A percentile compares a stretch with the other conserved stretches of the same genome.
Evolutionary conservation across 306 rosid genomes (phyloP).

Genomic region (Corylus americana): DNA sequence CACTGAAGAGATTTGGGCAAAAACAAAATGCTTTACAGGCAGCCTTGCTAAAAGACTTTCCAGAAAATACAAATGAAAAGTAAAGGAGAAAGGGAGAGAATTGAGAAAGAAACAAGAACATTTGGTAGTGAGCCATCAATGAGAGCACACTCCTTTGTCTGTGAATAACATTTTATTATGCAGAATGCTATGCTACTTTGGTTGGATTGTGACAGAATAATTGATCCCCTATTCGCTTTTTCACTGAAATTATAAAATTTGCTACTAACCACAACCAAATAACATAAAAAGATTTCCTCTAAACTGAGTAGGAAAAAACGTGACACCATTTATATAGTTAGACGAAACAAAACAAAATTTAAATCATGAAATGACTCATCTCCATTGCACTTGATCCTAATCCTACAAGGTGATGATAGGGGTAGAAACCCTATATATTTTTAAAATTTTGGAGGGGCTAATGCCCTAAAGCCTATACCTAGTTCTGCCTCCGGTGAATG

Average conservation of each 20-base stretch:
- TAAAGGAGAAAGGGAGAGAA: background rate
- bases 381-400: too few species aligned
- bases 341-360: too few species aligned
- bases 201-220: background rate
- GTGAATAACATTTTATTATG: background rate
- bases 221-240: background rate
- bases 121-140: background rate
- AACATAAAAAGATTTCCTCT: background rate
- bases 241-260: background rate
- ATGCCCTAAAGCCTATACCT: too few species aligned
- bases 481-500: too few species aligned
- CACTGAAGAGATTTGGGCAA: background rate
- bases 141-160: conserved; percentile 4
- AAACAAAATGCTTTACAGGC: background rate
- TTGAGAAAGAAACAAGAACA: background rate
- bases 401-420: too few species aligned
- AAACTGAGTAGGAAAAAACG: too few species aligned
- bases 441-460: too few species aligned
- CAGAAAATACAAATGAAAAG: background rate
- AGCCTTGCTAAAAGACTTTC: background rate
- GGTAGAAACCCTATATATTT: too few species aligned
- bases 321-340: too few species aligned
- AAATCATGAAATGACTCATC: too few species aligned
- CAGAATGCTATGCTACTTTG: background rate
- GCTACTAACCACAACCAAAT: background rate